Percentiles rank a stretch among this genome's conserved stretches.
Conservation (phyloP, 1,139 yeast genomes). For the Chernovozyma sophiae-reginae region DNA sequence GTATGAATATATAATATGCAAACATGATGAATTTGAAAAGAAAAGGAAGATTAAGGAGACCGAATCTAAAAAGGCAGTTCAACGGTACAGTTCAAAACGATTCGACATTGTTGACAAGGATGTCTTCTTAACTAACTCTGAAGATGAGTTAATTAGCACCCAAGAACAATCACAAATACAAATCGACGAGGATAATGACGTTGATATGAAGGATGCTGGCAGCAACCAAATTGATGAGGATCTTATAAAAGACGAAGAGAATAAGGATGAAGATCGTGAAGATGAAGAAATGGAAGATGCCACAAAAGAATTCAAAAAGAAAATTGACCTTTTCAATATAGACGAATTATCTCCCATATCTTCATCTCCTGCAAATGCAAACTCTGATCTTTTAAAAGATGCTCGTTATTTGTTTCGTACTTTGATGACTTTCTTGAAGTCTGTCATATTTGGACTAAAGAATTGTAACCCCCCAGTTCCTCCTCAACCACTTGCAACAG, state of each 20-base stretch:
- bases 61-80: slow-evolving; percentile 40
- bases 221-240: slow-evolving; percentile 2
- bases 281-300: slow-evolving; percentile 19
- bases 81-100: slow-evolving; percentile 25
- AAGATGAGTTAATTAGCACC: not conserved
- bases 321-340: slow-evolving; percentile 34
- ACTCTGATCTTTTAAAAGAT: slow-evolving; percentile 74
- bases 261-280: slow-evolving; percentile 2
- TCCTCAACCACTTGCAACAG: slow-evolving; percentile 44
- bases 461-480: slow-evolving; percentile 87
- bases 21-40: slow-evolving; percentile 52
- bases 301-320: slow-evolving; percentile 10
- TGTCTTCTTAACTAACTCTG: not conserved
- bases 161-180: not conserved
- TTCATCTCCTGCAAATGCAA: slow-evolving; percentile 23
- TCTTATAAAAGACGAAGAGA: slow-evolving; percentile 3
- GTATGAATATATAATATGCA: slow-evolving; percentile 61
- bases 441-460: slow-evolving; percentile 85
- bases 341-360: slow-evolving; percentile 40
- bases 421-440: slow-evolving; percentile 82
- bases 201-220: slow-evolving; percentile 3
- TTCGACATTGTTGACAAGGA: not conserved
- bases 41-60: slow-evolving; percentile 39
- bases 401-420: slow-evolving; percentile 87
- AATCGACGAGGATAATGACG: not conserved